These are phyloP conservation scores for Didymella arachidicola DNA, from an alignment of 2,329 filamentous ascomycete genomes.

Conservation along the genomic window DNA sequence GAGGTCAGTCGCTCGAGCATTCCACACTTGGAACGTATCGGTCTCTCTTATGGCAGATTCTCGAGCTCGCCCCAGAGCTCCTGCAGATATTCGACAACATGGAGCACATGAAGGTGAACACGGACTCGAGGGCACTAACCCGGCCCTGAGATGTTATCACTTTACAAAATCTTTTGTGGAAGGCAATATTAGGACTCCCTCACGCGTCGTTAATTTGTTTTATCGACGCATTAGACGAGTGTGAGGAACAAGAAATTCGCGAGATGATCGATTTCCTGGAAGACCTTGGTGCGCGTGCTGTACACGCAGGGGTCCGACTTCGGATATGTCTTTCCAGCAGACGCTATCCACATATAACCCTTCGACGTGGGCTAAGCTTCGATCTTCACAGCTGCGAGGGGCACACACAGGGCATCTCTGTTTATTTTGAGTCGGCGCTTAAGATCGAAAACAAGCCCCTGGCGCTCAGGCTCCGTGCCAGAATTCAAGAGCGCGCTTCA, in stretches of 20 bases:
- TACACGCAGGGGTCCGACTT: background rate
- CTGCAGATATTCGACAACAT: too few relatives aligned
- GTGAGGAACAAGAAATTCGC: conserved; percentile 53
- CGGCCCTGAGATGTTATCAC: background rate
- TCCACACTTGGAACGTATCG: conserved; percentile 35
- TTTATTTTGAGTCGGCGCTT: conserved; percentile 32
- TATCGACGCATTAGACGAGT: conserved; percentile 61
- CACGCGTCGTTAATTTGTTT: conserved; percentile 18
- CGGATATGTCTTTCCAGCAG: conserved; percentile 35
- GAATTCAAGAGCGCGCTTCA: conserved; percentile 49
- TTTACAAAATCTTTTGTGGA: conserved; percentile 23
- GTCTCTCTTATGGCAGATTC: conserved; percentile 38
- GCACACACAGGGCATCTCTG: conserved; percentile 49
- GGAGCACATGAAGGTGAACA: too few relatives aligned
- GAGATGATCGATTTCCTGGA: conserved; percentile 58
- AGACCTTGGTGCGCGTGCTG: background rate
- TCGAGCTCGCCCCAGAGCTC: conserved; percentile 4
- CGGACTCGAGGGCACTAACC: too few relatives aligned
- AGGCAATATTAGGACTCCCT: too few relatives aligned
- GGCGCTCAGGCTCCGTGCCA: too few relatives aligned
- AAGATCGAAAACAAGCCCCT: conserved; percentile 32
- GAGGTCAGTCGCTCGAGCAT: conserved; percentile 31
- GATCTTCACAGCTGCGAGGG: conserved; percentile 49
- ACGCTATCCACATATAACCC: conserved; percentile 57
- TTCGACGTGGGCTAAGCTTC: conserved; percentile 37